Evolutionary conservation across 148 eudicot species (phyloP).

Genomic region (Polygonum maritimum): DNA sequence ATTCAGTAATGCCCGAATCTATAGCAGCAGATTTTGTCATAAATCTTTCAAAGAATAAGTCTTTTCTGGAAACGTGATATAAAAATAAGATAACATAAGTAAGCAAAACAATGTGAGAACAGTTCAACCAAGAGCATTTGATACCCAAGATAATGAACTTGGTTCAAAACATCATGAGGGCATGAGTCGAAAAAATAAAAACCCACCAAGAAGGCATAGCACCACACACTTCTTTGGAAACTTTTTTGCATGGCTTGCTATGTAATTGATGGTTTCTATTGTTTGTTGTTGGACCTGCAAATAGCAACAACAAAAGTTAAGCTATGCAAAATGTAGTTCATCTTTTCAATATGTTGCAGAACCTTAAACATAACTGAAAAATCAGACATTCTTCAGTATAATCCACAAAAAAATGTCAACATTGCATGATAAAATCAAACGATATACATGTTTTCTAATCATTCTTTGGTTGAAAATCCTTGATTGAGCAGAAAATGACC

Average conservation of each 20-base stretch:
- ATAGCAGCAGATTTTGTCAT: background rate
- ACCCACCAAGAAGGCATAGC: slow-evolving; percentile 78
- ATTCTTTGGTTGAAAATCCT: background rate
- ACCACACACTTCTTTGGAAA: slow-evolving; percentile 97
- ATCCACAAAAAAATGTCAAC: background rate
- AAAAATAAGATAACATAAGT: background rate
- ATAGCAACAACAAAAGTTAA: background rate
- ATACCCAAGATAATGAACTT: background rate
- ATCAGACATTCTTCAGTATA: background rate
- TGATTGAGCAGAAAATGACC: background rate
- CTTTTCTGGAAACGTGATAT: background rate
- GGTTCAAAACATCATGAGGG: background rate
- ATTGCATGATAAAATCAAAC: background rate
- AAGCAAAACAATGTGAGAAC: background rate
- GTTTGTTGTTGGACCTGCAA: slow-evolving; percentile 98
- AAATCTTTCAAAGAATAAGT: background rate
- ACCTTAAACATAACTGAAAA: background rate
- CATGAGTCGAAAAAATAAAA: background rate
- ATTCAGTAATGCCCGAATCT: background rate
- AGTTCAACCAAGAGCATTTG: background rate
- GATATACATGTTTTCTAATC: background rate
- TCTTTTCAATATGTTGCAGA: background rate
- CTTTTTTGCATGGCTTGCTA: slow-evolving; percentile 74
- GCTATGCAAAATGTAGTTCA: background rate
- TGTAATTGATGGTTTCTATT: slow-evolving; percentile 65